These are phyloP conservation scores for Eucalyptus virginea DNA, from an alignment of 345 rosid species.

Conservation along the genomic window DNA sequence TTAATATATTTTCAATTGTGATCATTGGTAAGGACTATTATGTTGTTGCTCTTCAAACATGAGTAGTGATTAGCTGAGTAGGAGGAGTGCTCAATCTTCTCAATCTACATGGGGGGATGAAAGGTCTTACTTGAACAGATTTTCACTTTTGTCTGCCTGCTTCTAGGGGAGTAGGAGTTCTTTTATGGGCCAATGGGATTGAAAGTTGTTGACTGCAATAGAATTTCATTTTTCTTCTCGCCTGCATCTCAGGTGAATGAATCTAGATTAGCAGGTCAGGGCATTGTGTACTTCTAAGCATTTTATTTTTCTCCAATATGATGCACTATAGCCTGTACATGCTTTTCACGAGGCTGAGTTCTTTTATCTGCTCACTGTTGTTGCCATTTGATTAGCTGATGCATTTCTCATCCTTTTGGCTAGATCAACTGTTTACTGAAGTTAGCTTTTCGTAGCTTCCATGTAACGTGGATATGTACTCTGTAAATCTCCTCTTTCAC, in stretches of 20 bases:
- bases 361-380: not conserved
- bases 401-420: not conserved
- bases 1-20: not conserved
- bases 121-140: not conserved
- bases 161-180: not conserved
- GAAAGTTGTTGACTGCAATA: not conserved
- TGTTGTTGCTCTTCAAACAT: not conserved
- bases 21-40: not conserved
- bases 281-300: not conserved
- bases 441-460: not conserved
- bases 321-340: not conserved
- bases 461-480: not conserved
- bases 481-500: not conserved
- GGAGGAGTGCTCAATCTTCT: not conserved
- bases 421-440: not conserved
- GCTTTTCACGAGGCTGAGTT: not conserved
- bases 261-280: not conserved
- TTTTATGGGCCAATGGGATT: not conserved
- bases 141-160: not conserved
- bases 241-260: not conserved
- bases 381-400: not conserved
- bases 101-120: not conserved
- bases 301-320: not conserved
- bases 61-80: not conserved
- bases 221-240: not conserved